Base-by-base conservation (phyloP, 2,329 filamentous ascomycete species). In the Hymenoscyphus linearis region DNA sequence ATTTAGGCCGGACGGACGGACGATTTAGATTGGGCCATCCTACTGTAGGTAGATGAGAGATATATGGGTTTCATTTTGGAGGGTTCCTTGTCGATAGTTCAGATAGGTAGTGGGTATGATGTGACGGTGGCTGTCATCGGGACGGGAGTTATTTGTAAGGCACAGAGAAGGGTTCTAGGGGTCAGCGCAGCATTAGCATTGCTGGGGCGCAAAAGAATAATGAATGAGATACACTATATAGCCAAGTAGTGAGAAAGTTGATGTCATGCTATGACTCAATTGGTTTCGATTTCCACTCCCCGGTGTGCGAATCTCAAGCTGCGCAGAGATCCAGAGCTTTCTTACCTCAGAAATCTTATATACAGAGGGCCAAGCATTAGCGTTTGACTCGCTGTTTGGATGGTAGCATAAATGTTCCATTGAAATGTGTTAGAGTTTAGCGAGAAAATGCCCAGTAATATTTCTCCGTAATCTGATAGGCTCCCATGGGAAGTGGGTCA, bases 1-100 rank as follows among this genome's bases (percentile, higher is more conserved):
- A 31, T 58, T 53, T 58, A 58, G 57, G 57, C 52, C 55, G 40
- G 37, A 53, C 52, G 52, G 40, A 47, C 44, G 44, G 44, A 50
- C 44, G 44, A 50, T 13, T 22, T 12, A 25, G 22, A 50, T 50
- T 18, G 44, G 44, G 18, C 9, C 44, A 26, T 14, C 44, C 44
- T 12, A n/a, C n/a, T n/a, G n/a, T n/a, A 31, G 31, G 31, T 31
- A 50, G 44, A 10, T 25, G n/a, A 47, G 44, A 18, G 44, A 50
- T 50, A 2, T 50, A 25, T 18, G 44, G 44, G 13, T 25, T 47
- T 40, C n/a, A 6, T 40, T 40, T 22, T 47, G 6, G 31, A 9
- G 2, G 31, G 31, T 31, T 31, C 31, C 31, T 31, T 31, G 10
- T 31, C 31, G 10, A 31, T 31, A 31, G n/a, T 31, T 31, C 6